Percentiles rank a stretch among this genome's conserved stretches.
These are phyloP conservation scores for Taphrina populina DNA, from an alignment of 1,139 yeast genomes.

Conservation along the genomic window DNA sequence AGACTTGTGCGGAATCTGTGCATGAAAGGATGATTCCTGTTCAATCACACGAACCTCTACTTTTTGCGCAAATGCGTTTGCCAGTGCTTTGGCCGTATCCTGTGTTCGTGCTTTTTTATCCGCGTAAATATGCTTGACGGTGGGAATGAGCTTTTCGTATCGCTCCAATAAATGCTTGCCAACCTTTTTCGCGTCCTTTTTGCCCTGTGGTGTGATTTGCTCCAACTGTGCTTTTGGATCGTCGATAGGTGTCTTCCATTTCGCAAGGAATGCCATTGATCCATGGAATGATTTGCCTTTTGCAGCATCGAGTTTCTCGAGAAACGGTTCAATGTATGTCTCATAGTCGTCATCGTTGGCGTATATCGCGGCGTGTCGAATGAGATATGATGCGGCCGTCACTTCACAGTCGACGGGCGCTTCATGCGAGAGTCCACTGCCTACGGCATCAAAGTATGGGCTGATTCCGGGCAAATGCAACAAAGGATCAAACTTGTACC, in stretches of 20 bases:
- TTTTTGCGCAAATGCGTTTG: constrained; percentile 16
- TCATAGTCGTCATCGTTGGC: constrained; percentile 32
- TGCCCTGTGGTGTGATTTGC: constrained; percentile 29
- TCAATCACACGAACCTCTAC: constrained; percentile 17
- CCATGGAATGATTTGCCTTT: constrained; percentile 22
- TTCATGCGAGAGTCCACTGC: constrained; percentile 18
- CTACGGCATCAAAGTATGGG: constrained; percentile 32
- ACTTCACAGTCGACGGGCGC: constrained; percentile 28
- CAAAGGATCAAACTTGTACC: constrained; percentile 26
- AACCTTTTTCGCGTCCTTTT: constrained; percentile 18
- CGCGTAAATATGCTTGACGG: constrained; percentile 26
- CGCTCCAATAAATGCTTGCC: constrained; percentile 29
- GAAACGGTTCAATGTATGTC: constrained; percentile 25
- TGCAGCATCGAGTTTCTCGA: constrained; percentile 12
- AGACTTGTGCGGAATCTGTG: constrained; percentile 30
- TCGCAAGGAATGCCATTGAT: constrained; percentile 9
- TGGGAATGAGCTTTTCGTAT: constrained; percentile 7
- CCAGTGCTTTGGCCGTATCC: constrained; percentile 28
- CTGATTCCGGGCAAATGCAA: constrained; percentile 28
- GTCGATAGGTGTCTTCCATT: constrained; percentile 24
- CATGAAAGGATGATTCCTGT: constrained; percentile 26
- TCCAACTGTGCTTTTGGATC: constrained; percentile 22
- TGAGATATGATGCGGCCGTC: constrained; percentile 29
- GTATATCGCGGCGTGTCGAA: constrained; percentile 31
- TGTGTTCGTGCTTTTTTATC: constrained; percentile 29